Percentiles rank a stretch among this genome's conserved stretches.
Conservation (phyloP, 2,329 filamentous ascomycete species). For the Alternaria ventricosa region DNA sequence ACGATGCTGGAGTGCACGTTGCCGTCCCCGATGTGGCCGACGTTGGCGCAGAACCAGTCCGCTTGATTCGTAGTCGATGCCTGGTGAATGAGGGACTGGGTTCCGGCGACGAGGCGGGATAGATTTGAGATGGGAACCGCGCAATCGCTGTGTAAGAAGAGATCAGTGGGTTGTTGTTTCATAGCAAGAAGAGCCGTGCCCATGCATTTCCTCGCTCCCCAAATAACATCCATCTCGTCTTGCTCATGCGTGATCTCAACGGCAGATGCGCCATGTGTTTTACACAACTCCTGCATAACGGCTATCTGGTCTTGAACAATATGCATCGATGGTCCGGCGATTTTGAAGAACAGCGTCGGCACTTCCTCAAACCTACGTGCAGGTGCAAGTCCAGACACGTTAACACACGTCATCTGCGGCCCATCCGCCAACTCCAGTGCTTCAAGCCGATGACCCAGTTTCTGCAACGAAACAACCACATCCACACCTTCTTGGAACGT, state of each 20-base stretch:
- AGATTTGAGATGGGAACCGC: conserved; percentile 76
- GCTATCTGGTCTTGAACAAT: conserved; percentile 77
- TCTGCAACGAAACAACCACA: conserved; percentile 78
- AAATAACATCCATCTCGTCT: conserved; percentile 69
- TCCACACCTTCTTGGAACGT: conserved; percentile 73
- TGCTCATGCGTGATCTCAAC: conserved; percentile 70
- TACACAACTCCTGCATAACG: conserved; percentile 66
- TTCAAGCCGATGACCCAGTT: conserved; percentile 79
- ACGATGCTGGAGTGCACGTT: conserved; percentile 48
- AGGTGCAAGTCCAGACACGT: conserved; percentile 63
- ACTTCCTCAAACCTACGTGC: conserved; percentile 66
- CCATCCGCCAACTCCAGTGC: conserved; percentile 90
- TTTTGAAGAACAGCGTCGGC: conserved; percentile 77
- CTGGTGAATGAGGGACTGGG: conserved; percentile 66
- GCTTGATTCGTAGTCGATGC: conserved; percentile 2
- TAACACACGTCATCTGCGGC: conserved; percentile 77
- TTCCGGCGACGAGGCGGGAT: conserved; percentile 75
- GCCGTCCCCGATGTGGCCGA: conserved; percentile 75
- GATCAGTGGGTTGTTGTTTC: conserved; percentile 62
- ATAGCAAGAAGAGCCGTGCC: conserved; percentile 73
- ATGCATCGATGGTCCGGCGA: conserved; percentile 64
- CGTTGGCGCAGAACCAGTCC: conserved; percentile 54
- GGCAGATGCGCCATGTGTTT: conserved; percentile 62
- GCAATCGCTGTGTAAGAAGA: conserved; percentile 78
- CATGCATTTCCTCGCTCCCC: conserved; percentile 76